phyloP scores from a whole-genome alignment of 2,329 filamentous ascomycete genomes.

The Fusarium burgessii region DNA sequence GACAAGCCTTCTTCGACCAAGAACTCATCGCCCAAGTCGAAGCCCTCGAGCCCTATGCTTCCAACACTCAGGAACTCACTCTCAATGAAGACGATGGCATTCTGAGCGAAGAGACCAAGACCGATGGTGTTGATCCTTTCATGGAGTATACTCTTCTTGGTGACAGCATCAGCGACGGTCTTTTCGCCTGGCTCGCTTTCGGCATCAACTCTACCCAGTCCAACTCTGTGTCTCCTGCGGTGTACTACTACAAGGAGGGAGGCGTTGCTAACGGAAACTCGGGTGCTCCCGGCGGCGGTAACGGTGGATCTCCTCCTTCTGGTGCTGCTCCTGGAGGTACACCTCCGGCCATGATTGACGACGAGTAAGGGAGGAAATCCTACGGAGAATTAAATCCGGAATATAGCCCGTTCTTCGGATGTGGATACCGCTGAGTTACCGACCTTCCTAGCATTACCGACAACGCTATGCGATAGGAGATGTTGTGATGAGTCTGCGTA shows the following conservation, averaged over 20 bases:
- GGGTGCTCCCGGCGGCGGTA: conserved; percentile 15
- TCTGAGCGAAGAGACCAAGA: conserved; percentile 61
- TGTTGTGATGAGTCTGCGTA: neutral
- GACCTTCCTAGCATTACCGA: no score
- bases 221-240: conserved; percentile 31
- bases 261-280: conserved; percentile 42
- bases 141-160: conserved; percentile 70
- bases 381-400: neutral
- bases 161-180: conserved; percentile 62
- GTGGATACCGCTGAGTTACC: no score
- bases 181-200: conserved; percentile 67
- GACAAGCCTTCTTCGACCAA: conserved; percentile 75
- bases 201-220: conserved; percentile 58
- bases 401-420: neutral
- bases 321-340: conserved; percentile 9
- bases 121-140: conserved; percentile 66
- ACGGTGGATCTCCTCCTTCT: conserved; percentile 16
- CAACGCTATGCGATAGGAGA: neutral
- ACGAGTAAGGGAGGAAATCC: neutral
- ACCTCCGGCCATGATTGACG: neutral
- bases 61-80: conserved; percentile 61
- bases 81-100: conserved; percentile 63
- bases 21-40: conserved; percentile 66
- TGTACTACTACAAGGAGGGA: conserved; percentile 36
- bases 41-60: conserved; percentile 58